Base-by-base conservation (phyloP, 2,329 filamentous ascomycete species). In the Hypoxylon sp. region DNA sequence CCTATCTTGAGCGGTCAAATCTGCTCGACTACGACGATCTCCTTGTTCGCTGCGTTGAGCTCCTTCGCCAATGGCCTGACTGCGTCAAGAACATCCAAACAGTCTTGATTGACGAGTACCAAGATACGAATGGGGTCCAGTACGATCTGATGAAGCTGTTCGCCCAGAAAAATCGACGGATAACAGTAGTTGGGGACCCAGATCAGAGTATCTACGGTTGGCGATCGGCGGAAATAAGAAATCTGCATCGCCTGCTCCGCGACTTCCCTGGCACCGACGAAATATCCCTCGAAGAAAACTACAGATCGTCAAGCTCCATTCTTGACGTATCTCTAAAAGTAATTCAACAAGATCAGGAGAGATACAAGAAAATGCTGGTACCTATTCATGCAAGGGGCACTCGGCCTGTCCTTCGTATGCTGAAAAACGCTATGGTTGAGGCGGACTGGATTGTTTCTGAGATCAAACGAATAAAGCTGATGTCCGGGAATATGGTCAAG, bases 171-270 rank as follows among this genome's bases (percentile, higher is more conserved):
- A 84, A 85, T 44, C 86, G 87, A 59, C 86, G 89, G n/a, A 95
- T 98, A 70, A 98, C 95, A 0, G 92, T 97, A 64, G 96, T 99
- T 3, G 96, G 95, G 32, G 95, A 99, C 75, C 95, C 96, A 0
- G 96, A 99, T 76, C 95, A 99, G 78, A 97, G 94, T 76, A 99
- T 99, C 61, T 99, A 98, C 76, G 93, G 95, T 18, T 99, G 96
- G 84, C 90, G 95, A 18, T 94, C 93, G 6, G 95, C 96, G 8
- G 95, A 99, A 77, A 93, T 95, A 71, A 91, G 91, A 75, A 99
- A 98, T 72, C 83, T 98, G 49, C 87, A 87, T 69, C 88, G 91
- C 2, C 89, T 99, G 83, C 86, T 93, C 54, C 82, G 82, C 42
- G 89, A 93, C 62, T 97, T 91, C 74, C 89, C 89, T 0, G 86